Conservation (phyloP, 2,329 filamentous ascomycete genomes). For the Aspergillus brasiliensis region DNA sequence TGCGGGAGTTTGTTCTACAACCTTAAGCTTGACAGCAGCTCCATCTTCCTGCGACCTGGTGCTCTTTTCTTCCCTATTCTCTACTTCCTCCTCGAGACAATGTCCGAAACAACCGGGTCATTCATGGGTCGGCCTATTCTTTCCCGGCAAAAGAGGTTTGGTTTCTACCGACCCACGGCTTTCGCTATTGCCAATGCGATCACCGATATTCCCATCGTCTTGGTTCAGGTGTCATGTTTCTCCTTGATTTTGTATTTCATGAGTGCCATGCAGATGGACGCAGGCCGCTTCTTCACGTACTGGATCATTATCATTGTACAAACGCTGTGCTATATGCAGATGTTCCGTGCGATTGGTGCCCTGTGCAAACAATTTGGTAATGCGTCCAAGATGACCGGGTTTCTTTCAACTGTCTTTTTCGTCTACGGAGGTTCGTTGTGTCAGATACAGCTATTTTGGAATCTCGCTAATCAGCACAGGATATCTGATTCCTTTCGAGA, state of each 20-base stretch:
- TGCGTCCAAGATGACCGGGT: constrained; percentile 50
- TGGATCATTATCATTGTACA: constrained; percentile 55
- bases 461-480: constrained; percentile 34
- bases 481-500: constrained; percentile 61
- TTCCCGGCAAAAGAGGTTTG: constrained; percentile 68
- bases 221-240: constrained; percentile 60
- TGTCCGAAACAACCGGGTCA: constrained; percentile 61
- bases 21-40: constrained; percentile 51
- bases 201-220: constrained; percentile 57
- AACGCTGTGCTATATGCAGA: constrained; percentile 54
- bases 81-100: constrained; percentile 61
- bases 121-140: constrained; percentile 67
- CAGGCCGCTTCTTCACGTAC: constrained; percentile 62
- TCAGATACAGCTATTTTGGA: not conserved
- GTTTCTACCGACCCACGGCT: constrained; percentile 64
- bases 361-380: constrained; percentile 50
- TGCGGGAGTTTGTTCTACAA: constrained; percentile 56
- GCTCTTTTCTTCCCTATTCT: constrained; percentile 62
- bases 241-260: constrained; percentile 64
- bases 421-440: constrained; percentile 51
- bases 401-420: constrained; percentile 47
- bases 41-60: constrained; percentile 61
- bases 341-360: constrained; percentile 53
- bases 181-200: constrained; percentile 60
- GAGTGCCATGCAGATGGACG: constrained; percentile 54